Conservation (phyloP, 2,329 filamentous ascomycete species). For the Xylaria polymorpha region DNA sequence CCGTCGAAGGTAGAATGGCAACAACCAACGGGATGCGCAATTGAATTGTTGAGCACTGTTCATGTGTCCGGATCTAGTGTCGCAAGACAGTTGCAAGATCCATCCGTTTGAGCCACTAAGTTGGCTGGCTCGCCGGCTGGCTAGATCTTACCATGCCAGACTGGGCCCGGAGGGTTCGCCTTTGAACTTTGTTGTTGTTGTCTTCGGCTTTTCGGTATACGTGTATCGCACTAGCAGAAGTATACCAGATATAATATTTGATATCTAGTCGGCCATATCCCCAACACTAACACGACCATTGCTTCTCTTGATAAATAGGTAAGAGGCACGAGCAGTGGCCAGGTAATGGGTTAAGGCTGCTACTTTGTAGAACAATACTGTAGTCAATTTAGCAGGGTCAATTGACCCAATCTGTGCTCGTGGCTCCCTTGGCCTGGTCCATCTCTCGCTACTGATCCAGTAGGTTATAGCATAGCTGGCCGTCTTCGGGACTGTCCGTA, state of each 20-base stretch:
- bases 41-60: slow-evolving; percentile 3
- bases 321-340: not conserved
- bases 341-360: not conserved
- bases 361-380: no score
- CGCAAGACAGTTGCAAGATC: slow-evolving; percentile 5
- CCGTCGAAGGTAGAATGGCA: not conserved
- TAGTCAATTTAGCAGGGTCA: slow-evolving; percentile 10
- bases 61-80: slow-evolving; percentile 4
- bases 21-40: not conserved
- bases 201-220: not conserved
- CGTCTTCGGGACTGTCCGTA: slow-evolving; percentile 28
- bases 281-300: not conserved
- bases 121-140: not conserved
- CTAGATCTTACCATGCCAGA: slow-evolving; percentile 4
- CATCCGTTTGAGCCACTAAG: slow-evolving; percentile 11
- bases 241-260: slow-evolving; percentile 7
- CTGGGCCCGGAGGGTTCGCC: slow-evolving; percentile 8
- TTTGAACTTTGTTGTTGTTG: slow-evolving; percentile 7
- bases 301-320: slow-evolving; percentile 3
- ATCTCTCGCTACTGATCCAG: slow-evolving; percentile 4
- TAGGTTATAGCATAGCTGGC: slow-evolving; percentile 5
- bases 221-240: not conserved
- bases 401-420: not conserved
- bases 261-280: not conserved
- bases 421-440: slow-evolving; percentile 1